phyloP scores from a whole-genome alignment of 768 basidiomycete species.

The Suillus cothurnatus region DNA sequence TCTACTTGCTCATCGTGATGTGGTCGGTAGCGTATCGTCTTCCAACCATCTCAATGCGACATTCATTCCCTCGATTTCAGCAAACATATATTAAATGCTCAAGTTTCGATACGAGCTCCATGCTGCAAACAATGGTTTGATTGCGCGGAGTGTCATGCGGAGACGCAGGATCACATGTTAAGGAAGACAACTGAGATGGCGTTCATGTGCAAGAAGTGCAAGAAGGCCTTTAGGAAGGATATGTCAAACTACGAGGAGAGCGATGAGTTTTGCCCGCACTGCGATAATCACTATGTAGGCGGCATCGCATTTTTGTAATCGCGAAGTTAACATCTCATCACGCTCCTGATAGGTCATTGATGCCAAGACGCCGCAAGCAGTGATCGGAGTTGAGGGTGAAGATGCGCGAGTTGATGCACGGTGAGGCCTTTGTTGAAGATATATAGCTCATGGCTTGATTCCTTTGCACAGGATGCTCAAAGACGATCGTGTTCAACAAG shows the following conservation, averaged over 20 bases:
- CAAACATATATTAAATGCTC: constrained; percentile 96
- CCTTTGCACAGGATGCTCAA: constrained; percentile 71
- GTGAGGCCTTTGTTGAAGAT: constrained; percentile 43
- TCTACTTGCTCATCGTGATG: constrained; percentile 16
- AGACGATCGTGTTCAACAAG: constrained; percentile 74
- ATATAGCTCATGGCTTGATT: not conserved
- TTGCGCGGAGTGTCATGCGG: constrained; percentile 94
- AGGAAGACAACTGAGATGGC: constrained; percentile 80
- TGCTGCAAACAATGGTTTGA: constrained; percentile 99
- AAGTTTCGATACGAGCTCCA: constrained; percentile 93
- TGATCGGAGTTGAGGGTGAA: constrained; percentile 87
- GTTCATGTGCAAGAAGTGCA: constrained; percentile 87
- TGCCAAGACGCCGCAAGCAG: constrained; percentile 87
- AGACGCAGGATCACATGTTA: constrained; percentile 73
- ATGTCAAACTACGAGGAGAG: constrained; percentile 92
- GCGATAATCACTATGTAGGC: constrained; percentile 96
- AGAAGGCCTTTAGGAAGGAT: constrained; percentile 96
- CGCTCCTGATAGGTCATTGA: constrained; percentile 70
- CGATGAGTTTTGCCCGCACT: constrained; percentile 97
- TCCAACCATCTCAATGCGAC: not conserved
- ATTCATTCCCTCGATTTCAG: constrained; percentile 40
- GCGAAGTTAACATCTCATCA: not conserved
- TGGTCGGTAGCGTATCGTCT: constrained; percentile 25
- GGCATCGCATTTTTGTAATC: not conserved
- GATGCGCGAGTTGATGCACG: constrained; percentile 86